These are phyloP conservation scores for Cyanidium caldarium DNA, from an alignment of 23 red algal genomes.

Conservation along the genomic window DNA sequence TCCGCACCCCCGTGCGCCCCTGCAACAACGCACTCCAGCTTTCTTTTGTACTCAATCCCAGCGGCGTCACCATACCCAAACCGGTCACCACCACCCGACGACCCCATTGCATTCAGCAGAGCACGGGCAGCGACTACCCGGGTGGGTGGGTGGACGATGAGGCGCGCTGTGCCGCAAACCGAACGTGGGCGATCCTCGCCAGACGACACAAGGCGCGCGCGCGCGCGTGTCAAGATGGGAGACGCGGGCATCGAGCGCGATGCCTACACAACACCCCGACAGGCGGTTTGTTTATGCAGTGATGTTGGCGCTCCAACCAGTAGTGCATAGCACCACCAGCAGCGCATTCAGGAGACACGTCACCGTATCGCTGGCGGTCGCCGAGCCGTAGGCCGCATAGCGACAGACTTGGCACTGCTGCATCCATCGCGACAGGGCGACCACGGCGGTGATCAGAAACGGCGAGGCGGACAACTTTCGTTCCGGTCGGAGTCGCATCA, in stretches of 20 bases:
- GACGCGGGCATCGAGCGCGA: background rate
- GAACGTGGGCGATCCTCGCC: background rate
- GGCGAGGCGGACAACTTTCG: too few species aligned
- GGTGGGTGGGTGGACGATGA: background rate
- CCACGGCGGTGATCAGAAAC: too few species aligned
- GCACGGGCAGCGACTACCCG: background rate
- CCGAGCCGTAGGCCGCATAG: too few species aligned
- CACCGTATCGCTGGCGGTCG: too few species aligned
- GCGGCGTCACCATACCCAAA: constrained; percentile 59
- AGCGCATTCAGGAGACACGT: too few species aligned
- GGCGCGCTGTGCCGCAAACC: background rate
- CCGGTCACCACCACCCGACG: constrained; percentile 61
- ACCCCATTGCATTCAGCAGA: too few species aligned
- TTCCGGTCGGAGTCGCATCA: too few species aligned
- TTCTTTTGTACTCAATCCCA: constrained; percentile 11
- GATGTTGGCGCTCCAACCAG: too few species aligned
- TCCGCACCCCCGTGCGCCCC: constrained; percentile 11
- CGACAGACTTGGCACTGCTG: too few species aligned
- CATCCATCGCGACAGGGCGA: too few species aligned
- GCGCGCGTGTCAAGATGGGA: background rate
- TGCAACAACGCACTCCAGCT: constrained; percentile 27
- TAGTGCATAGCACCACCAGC: too few species aligned
- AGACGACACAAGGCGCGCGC: background rate
- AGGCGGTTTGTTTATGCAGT: too few species aligned
- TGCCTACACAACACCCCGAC: background rate